Evolutionary conservation across 2,329 filamentous ascomycete species (phyloP).

Genomic region (Monosporascus sp.): DNA sequence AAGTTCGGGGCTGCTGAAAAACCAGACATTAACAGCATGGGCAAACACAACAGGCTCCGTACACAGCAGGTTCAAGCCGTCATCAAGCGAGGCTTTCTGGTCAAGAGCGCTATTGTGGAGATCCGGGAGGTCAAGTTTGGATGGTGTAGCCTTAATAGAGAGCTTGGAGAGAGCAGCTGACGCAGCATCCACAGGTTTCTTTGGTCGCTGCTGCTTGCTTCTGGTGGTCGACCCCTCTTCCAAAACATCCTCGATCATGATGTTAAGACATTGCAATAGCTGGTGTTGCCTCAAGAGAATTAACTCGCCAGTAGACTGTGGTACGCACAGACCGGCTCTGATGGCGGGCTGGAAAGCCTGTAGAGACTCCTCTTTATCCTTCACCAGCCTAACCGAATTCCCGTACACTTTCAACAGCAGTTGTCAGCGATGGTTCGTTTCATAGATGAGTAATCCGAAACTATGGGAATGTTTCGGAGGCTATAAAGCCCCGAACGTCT

Average conservation of each 20-base stretch:
- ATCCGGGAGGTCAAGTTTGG: constrained; percentile 26
- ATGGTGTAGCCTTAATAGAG: constrained; percentile 15
- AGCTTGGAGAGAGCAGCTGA: constrained; percentile 28
- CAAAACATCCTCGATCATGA: constrained; percentile 38
- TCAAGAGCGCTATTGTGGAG: constrained; percentile 26
- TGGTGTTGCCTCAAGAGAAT: constrained; percentile 34
- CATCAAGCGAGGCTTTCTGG: constrained; percentile 27
- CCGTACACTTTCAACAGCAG: constrained; percentile 26
- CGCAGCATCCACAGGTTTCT: constrained; percentile 24
- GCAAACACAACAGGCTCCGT: constrained; percentile 27
- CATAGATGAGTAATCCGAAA: no score
- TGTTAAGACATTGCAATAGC: constrained; percentile 32
- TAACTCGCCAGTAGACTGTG: constrained; percentile 26
- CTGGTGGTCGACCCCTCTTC: constrained; percentile 29
- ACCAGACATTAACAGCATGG: constrained; percentile 29
- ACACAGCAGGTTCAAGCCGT: constrained; percentile 28
- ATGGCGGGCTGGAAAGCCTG: constrained; percentile 17
- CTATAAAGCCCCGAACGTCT: no score
- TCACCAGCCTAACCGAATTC: constrained; percentile 21
- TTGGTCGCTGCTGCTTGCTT: constrained; percentile 15
- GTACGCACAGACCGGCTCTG: constrained; percentile 18
- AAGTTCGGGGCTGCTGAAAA: constrained; percentile 36
- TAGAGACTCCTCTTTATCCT: constrained; percentile 15
- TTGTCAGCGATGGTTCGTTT: no score
- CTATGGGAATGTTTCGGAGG: no score